These are phyloP conservation scores for Scheffersomyces lignosus DNA, from an alignment of 805 yeast species.

Conservation along the genomic window DNA sequence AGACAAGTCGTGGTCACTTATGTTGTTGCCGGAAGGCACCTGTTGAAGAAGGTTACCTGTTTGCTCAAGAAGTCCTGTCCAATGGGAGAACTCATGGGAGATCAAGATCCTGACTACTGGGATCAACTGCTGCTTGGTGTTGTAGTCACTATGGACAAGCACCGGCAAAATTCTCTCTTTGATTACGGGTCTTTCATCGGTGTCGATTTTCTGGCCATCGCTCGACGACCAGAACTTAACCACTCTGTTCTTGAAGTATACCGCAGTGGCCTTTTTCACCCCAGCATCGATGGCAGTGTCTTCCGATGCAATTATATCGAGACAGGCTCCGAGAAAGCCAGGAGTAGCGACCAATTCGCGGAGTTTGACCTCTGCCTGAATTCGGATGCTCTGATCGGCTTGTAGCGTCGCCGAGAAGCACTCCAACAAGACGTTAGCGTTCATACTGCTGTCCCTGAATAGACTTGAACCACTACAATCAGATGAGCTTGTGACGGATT, in stretches of 20 bases:
- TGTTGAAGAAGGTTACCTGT: constrained; percentile 34
- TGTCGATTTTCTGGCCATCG: constrained; percentile 43
- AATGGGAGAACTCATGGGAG: constrained; percentile 34
- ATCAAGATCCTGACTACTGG: constrained; percentile 24
- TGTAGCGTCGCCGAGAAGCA: constrained; percentile 80
- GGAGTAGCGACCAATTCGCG: constrained; percentile 55
- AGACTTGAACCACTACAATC: too few species aligned
- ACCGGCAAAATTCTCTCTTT: constrained; percentile 68
- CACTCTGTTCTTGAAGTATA: constrained; percentile 78
- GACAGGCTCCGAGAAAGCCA: constrained; percentile 81
- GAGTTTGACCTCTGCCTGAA: constrained; percentile 69
- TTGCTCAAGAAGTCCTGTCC: constrained; percentile 34
- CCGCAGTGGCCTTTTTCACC: constrained; percentile 71
- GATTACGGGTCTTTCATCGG: constrained; percentile 73
- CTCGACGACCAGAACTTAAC: constrained; percentile 56
- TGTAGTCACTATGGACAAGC: constrained; percentile 32
- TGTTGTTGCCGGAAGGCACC: constrained; percentile 11
- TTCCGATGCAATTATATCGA: constrained; percentile 64
- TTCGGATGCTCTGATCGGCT: constrained; percentile 59
- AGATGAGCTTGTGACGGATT: too few species aligned
- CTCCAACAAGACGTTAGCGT: constrained; percentile 62
- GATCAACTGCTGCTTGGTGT: constrained; percentile 29
- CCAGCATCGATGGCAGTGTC: constrained; percentile 28
- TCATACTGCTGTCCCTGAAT: too few species aligned
- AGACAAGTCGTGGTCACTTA: constrained; percentile 19